Evolutionary conservation across 768 basidiomycete genomes (phyloP).

Genomic region (Clavulina sp.): DNA sequence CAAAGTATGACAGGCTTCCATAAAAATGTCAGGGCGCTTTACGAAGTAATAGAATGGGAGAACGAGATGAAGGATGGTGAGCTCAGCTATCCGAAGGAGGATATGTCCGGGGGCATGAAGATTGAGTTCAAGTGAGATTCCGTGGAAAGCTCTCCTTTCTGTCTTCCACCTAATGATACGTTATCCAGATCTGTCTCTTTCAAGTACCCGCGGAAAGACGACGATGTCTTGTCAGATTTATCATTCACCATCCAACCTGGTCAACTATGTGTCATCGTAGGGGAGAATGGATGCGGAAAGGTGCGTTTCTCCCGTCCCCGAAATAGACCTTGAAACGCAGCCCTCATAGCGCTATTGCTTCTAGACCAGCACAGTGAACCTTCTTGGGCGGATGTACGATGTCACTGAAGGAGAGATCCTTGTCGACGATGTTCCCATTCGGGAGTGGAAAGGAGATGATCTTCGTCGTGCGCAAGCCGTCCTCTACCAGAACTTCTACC

Average conservation of each 20-base stretch:
- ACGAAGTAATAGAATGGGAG: not conserved
- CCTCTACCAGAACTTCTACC: slow-evolving; percentile 23
- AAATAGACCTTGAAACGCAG: too few species aligned
- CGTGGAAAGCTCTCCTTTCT: not conserved
- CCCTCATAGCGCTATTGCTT: not conserved
- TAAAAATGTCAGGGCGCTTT: not conserved
- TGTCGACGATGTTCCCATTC: slow-evolving; percentile 45
- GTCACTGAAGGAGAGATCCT: slow-evolving; percentile 47
- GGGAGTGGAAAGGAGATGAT: slow-evolving; percentile 22
- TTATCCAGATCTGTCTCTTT: too few species aligned
- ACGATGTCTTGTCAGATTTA: not conserved
- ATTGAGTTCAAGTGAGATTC: not conserved
- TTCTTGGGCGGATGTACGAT: slow-evolving; percentile 82
- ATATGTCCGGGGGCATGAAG: not conserved
- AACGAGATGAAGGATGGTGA: not conserved
- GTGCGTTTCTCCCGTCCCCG: not conserved
- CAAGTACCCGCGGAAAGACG: slow-evolving; percentile 27
- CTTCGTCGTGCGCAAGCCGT: slow-evolving; percentile 20
- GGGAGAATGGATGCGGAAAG: not conserved
- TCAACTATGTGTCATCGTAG: not conserved
- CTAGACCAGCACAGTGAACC: slow-evolving; percentile 41
- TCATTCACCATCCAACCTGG: not conserved
- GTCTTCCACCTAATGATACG: not conserved
- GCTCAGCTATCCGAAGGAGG: not conserved
- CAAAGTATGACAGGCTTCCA: too few species aligned